Evolutionary conservation across 305 asterid genomes (phyloP).

Genomic region (Fraxinus albicans): DNA sequence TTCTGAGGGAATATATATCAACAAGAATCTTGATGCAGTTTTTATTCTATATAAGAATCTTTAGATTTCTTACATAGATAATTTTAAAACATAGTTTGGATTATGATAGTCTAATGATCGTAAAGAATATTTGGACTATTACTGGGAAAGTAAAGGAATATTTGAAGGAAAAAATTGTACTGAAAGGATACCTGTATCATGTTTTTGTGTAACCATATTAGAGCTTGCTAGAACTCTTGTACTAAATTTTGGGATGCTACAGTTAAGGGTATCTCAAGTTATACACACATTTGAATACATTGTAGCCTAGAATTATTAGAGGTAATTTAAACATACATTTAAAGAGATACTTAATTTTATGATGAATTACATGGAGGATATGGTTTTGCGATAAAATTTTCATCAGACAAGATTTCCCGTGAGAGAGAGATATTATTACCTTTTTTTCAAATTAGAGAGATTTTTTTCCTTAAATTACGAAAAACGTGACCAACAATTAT

Average conservation of each 20-base stretch:
- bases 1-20: not conserved
- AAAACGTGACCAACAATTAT: not conserved
- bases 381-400: constrained; percentile 7
- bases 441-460: not conserved
- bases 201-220: not conserved
- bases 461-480: not conserved
- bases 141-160: not conserved
- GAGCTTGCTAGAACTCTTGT: not conserved
- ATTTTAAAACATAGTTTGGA: not conserved
- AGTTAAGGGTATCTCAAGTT: not conserved
- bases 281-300: not conserved
- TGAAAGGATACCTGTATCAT: not conserved
- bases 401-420: not conserved
- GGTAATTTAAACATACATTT: not conserved
- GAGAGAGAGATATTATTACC: not conserved
- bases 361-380: not conserved
- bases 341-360: not conserved
- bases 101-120: not conserved
- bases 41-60: not conserved
- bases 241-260: not conserved
- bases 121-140: not conserved
- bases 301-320: not conserved
- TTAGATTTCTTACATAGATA: not conserved
- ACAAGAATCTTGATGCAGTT: not conserved
- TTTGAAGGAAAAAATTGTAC: not conserved